These are phyloP conservation scores for Pseudogymnoascus sp. DNA, from an alignment of 2,329 filamentous ascomycete genomes.

Conservation along the genomic window DNA sequence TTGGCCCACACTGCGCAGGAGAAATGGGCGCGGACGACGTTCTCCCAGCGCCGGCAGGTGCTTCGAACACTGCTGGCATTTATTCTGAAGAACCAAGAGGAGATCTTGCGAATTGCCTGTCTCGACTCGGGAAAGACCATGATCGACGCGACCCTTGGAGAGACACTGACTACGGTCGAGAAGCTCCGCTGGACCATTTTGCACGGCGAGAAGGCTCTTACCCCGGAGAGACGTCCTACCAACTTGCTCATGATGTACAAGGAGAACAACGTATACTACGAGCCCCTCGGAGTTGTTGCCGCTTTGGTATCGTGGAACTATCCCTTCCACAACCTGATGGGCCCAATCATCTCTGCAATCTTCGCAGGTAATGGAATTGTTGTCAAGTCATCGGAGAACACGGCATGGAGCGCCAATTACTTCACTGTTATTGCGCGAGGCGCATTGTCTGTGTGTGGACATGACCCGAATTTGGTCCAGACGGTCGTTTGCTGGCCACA, in stretches of 20 bases:
- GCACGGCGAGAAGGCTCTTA: constrained; percentile 77
- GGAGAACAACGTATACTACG: constrained; percentile 79
- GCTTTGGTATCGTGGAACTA: constrained; percentile 97
- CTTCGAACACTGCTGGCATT: constrained; percentile 73
- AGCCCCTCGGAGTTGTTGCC: constrained; percentile 85
- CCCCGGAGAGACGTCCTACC: constrained; percentile 65
- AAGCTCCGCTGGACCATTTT: constrained; percentile 90
- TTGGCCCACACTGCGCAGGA: constrained; percentile 66
- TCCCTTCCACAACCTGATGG: constrained; percentile 89
- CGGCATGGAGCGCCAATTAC: constrained; percentile 82
- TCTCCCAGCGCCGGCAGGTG: constrained; percentile 68
- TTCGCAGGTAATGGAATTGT: constrained; percentile 89
- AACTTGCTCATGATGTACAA: constrained; percentile 96
- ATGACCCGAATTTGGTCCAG: constrained; percentile 75
- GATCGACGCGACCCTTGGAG: constrained; percentile 86
- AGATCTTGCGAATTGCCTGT: constrained; percentile 77
- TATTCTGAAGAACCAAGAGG: constrained; percentile 79
- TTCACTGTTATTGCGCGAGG: constrained; percentile 71
- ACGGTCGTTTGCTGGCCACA: constrained; percentile 81
- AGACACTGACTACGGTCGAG: constrained; percentile 88
- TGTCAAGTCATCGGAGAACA: constrained; percentile 92
- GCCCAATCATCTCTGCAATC: constrained; percentile 80
- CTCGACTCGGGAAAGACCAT: constrained; percentile 95
- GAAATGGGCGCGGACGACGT: constrained; percentile 70
- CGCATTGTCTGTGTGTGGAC: constrained; percentile 73